Evolutionary conservation across 1,284 basidiomycete genomes (phyloP), one percentile per base, ranked within the genome.

Genomic region (Coniophora puteana): DNA sequence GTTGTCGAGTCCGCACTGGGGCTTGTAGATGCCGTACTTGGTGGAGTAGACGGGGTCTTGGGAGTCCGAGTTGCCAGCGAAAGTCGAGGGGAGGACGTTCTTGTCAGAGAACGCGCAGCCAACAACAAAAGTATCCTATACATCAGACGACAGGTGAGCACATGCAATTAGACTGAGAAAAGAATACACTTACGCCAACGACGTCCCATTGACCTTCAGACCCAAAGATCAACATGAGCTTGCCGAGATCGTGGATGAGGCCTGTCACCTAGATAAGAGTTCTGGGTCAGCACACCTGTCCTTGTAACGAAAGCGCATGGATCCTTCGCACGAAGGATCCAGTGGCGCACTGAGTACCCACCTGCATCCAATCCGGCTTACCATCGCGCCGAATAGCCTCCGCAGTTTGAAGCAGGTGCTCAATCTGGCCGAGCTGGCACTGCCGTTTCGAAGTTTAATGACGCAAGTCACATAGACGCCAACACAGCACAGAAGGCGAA

Each of bases 171-270:
- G n/a, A n/a, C n/a, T n/a, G n/a, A n/a, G n/a, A 32, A 24, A 24
- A 22, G 17, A 31, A 37, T 39, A 41, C 12, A 69, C 79, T 58
- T 61, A 86, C 83, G 39, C 86, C 90, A 25, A 93, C 91, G 38
- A 93, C 90, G 50, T 93, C 91, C 92, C 91, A 94, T 64, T 93
- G 90, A 5, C 91, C 89, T 36, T 88, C 70, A 3, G 86, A 84
- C 11, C 84, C 88, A 62, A 90, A 90, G 51, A 93, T 74, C 60
- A 80, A 78, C 12, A 93, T 66, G 7, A 93, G 73, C 59, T 93
- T 93, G 43, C 90, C 90, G 41, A 93, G 78, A 61, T 93, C 90
- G 53, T 93, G 90, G 25, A 93, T 78, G 16, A 95, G 76, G 2
- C 92, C 92, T 14, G 89, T 83, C 44, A 93, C 79, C 53, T 69